phyloP scores from a whole-genome alignment of 805 yeast species.

The Peterozyma xylosa region DNA sequence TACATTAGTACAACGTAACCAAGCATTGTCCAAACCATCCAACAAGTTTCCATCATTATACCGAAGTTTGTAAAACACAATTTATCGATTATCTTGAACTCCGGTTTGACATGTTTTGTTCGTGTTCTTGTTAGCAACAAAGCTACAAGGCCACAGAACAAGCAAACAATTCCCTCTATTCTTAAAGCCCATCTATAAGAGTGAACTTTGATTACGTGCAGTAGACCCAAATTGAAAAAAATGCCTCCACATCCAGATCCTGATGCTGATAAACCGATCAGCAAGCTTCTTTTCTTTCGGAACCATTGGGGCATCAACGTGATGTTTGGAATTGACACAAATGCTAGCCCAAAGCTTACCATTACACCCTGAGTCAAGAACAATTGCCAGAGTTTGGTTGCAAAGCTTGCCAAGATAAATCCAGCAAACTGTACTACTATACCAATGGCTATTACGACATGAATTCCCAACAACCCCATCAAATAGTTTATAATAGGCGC shows the following conservation, averaged over 20 bases:
- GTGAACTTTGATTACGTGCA: conserved; percentile 27
- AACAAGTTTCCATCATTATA: conserved; percentile 31
- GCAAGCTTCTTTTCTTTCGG: conserved; percentile 50
- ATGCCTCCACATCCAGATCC: conserved; percentile 52
- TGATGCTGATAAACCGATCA: conserved; percentile 37
- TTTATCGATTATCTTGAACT: conserved; percentile 31
- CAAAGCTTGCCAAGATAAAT: conserved; percentile 51
- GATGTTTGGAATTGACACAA: conserved; percentile 51
- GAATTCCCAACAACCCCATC: conserved; percentile 36
- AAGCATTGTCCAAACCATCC: conserved; percentile 40
- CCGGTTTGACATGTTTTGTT: conserved; percentile 25
- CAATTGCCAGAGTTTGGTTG: conserved; percentile 56
- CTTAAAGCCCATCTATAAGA: conserved; percentile 43
- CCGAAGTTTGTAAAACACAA: conserved; percentile 31
- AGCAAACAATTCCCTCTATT: conserved; percentile 34
- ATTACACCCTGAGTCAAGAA: conserved; percentile 63
- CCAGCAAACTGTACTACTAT: conserved; percentile 43
- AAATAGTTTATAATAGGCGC: conserved; percentile 41
- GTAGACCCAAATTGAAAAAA: conserved; percentile 40
- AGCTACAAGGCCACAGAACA: conserved; percentile 25
- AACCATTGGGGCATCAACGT: conserved; percentile 68
- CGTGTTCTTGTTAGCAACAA: conserved; percentile 29
- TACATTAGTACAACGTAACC: conserved; percentile 58
- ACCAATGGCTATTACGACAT: conserved; percentile 37
- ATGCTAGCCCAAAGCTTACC: conserved; percentile 50